Base-by-base conservation (phyloP, 129 eudicot genomes). In the Arctium lappa region DNA sequence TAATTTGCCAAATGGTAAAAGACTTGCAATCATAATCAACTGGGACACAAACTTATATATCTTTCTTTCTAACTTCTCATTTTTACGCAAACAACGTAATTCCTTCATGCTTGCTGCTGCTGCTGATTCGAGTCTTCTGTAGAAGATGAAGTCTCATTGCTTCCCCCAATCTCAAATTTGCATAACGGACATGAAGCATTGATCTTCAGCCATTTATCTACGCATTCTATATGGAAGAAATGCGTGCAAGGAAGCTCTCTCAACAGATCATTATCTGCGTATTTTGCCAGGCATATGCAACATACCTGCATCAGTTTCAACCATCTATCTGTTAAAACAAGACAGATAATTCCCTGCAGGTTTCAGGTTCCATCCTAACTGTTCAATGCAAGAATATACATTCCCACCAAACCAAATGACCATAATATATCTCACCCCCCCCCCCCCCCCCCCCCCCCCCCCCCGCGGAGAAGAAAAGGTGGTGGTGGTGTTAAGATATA, bases 171-270 rank as follows among this genome's bases (percentile, higher is more conserved):
- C 83, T 89, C 89, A 73, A 76, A 89, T 79, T 91, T 91, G 82
- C 96, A 91, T 62, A 91, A 87, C 16, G 96, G 96, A 77, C 96
- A 91, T 1, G 91, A 89, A 13, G 97, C 93, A 40, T 92, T 92
- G 79, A 92, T 92, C 87, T 89, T 89, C 42, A 92, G 82, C 97
- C 97, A 92, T 80, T 90, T 89, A 77, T 92, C 97, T 34, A 92
- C 93, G 74, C 97, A 92, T 79, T 92, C 91, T 73, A 85, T 83
- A 40, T 92, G 97, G 77, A 92, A 92, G 87, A 88, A 89, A 85
- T 92, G 97, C 74, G 85, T 80, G 88, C 96, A 91, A 27, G 96
- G 96, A 73, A 91, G 87, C 88, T 91, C 96, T 77, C 93, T 89
- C 86, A 92, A 71, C 74, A 86, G 85, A 85, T 89, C 97, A 15